Evolutionary conservation across 2,329 filamentous ascomycete genomes (phyloP), one percentile per base, ranked within the genome.

Genomic region (Trichoderma sp.): DNA sequence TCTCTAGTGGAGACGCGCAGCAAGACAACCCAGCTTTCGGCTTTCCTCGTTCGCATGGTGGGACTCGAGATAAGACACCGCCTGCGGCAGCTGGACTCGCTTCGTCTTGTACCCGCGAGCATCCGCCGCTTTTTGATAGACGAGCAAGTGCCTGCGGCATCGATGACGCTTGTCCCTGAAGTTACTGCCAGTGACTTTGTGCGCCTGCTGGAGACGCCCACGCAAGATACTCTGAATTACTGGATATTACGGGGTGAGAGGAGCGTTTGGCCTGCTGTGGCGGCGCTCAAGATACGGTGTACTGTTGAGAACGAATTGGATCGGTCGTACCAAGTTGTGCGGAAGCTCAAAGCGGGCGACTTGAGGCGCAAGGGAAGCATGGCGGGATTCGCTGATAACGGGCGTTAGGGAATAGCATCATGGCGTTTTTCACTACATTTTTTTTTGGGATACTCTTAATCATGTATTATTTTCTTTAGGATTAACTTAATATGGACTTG

Each of bases 201-300:
- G 53, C 87, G 91, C 40, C 81, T 97, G 40, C 85, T 97, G n/a
- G 92, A 96, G 78, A 92, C 91, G 35, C 94, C 94, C 0, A 95
- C 91, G 0, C 85, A 88, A 63, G 88, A 91, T 70, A 90, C 88
- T 10, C 82, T 97, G 4, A 89, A 93, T 69, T 92, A 95, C 74
- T 97, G 94, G 95, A 94, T 96, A 66, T 79, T 89, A 37, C 86
- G 91, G 67, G 95, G 95, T 1, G 95, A 98, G 80, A 83, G 90
- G 71, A 94, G 92, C 73, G 93, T 97, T 0, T 98, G 95, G 94
- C 95, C 94, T 0, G 92, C 93, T 2, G 88, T 97, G 3, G 90
- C 90, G 37, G 93, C 94, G 16, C 80, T 98, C 71, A 91, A 91
- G 74, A 90, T 97, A 7, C 84, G 95, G 7, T 96, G 93, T 78